Conservation (phyloP, 1,139 yeast genomes). For the Pichia sp. region DNA sequence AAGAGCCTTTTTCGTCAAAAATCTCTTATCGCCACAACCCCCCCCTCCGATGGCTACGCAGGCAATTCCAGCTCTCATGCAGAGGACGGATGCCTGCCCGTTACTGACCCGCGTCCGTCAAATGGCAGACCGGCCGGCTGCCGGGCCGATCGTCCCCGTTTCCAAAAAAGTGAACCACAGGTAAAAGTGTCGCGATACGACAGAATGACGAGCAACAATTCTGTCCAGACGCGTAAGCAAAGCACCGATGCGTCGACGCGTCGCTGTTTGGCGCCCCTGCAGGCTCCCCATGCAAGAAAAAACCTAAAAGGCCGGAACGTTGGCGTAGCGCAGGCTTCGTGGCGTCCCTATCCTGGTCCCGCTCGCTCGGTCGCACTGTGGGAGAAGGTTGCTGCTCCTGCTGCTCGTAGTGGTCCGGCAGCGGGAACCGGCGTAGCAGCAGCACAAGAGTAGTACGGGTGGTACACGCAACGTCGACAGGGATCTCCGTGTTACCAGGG, state of each 20-base stretch:
- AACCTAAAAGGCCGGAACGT: neutral
- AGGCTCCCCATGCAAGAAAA: too few species aligned
- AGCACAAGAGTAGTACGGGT: too few species aligned
- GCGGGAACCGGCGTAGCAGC: too few species aligned
- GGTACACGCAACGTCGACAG: too few species aligned
- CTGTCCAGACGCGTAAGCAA: too few species aligned
- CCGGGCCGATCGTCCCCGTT: too few species aligned
- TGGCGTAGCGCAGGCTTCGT: neutral
- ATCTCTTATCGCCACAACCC: constrained; percentile 5
- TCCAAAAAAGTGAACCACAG: too few species aligned
- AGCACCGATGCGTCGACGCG: neutral
- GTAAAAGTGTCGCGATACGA: neutral
- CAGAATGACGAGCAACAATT: neutral
- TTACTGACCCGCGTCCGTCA: neutral
- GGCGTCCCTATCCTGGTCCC: neutral
- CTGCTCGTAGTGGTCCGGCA: too few species aligned
- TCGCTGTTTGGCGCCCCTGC: neutral
- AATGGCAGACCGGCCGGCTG: neutral
- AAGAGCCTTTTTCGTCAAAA: neutral
- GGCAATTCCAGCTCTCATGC: too few species aligned
- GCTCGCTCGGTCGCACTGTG: too few species aligned
- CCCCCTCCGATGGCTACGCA: too few species aligned
- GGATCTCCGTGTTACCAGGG: too few species aligned
- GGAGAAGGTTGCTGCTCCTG: neutral
- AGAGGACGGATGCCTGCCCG: neutral